Evolutionary conservation across 495 filamentous ascomycete genomes (phyloP).

Genomic region (Bacidia rubella): DNA sequence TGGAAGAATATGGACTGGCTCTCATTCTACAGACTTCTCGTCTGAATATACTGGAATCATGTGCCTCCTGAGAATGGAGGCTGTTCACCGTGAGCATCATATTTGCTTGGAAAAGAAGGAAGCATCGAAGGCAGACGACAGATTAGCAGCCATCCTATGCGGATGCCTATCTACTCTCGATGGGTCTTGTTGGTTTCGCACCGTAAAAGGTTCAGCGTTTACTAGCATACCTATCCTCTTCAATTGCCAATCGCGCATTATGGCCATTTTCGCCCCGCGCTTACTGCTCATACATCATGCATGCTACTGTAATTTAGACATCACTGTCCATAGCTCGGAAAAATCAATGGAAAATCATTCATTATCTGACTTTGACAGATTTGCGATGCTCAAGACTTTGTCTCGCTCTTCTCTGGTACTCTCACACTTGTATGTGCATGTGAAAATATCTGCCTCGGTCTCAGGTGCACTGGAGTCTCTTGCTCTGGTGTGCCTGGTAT

Average conservation of each 20-base stretch:
- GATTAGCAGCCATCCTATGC: neutral
- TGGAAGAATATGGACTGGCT: neutral
- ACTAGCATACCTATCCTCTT: neutral
- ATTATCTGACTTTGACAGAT: neutral
- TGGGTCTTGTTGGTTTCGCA: neutral
- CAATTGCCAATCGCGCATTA: neutral
- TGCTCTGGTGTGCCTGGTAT: slow-evolving; percentile 73
- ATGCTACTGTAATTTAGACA: neutral
- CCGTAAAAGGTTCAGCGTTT: neutral
- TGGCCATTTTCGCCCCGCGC: neutral
- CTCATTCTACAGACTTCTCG: neutral
- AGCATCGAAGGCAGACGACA: neutral
- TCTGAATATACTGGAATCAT: neutral
- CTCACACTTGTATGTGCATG: slow-evolving; percentile 6
- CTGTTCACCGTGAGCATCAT: neutral
- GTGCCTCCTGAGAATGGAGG: neutral
- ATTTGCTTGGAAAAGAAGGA: neutral
- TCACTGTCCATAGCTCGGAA: neutral
- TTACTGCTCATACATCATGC: neutral
- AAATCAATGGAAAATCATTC: neutral
- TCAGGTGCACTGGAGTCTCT: slow-evolving; percentile 69
- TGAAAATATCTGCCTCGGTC: slow-evolving; percentile 58
- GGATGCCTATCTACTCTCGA: neutral
- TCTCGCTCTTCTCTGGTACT: neutral
- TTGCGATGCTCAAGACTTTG: neutral